Evolutionary conservation across 106 monocot genomes (phyloP).

Genomic region (Agapanthus africanus): DNA sequence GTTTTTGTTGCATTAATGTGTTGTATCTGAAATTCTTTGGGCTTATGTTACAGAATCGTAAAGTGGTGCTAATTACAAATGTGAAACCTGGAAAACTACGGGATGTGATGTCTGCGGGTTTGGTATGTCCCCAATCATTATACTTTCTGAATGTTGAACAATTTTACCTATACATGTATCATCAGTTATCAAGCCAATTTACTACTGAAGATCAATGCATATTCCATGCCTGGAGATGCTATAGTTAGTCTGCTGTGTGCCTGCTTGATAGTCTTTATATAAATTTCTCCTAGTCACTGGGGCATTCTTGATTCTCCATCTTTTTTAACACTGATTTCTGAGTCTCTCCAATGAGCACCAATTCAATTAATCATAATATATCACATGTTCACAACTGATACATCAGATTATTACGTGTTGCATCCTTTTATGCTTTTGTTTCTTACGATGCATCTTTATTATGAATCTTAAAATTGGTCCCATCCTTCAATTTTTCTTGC

Average conservation of each 20-base stretch:
- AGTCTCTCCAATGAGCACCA: background rate
- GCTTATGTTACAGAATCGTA: constrained; percentile 54
- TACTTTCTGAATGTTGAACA: background rate
- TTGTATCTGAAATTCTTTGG: background rate
- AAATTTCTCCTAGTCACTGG: background rate
- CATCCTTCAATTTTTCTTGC: background rate
- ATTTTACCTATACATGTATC: background rate
- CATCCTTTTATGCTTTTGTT: no score
- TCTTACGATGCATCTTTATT: background rate
- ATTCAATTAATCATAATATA: background rate
- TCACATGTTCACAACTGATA: no score
- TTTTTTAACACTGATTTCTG: constrained; percentile 1
- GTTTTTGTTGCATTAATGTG: background rate
- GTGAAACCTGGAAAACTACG: constrained; percentile 96
- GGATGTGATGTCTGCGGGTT: constrained; percentile 84
- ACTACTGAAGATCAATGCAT: no score
- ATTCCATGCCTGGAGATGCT: background rate
- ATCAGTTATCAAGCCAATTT: no score
- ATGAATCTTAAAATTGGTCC: background rate
- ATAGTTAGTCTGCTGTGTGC: background rate
- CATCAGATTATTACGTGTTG: no score
- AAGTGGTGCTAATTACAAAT: constrained; percentile 83
- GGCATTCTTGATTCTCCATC: background rate
- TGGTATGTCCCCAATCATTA: constrained; percentile 41
- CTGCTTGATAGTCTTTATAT: background rate